Evolutionary conservation across 345 rosid species (phyloP).

Genomic region (Passiflora organensis): DNA sequence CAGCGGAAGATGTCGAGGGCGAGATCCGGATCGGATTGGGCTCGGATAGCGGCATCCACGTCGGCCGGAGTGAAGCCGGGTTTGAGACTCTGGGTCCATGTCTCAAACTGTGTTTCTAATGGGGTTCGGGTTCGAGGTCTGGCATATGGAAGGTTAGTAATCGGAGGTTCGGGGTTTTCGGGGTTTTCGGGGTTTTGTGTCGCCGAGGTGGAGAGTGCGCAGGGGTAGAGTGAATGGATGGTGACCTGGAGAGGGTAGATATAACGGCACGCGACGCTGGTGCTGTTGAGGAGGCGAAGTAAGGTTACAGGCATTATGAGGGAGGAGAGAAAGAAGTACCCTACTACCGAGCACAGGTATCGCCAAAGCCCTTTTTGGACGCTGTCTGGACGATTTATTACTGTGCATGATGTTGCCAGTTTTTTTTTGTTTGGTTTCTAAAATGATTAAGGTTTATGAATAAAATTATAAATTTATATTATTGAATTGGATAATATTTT

Average conservation of each 20-base stretch:
- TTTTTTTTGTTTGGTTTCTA: too few species aligned
- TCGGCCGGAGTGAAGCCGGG: slow-evolving; percentile 73
- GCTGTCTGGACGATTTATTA: too few species aligned
- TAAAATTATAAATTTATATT: too few species aligned
- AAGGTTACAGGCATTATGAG: slow-evolving; percentile 22
- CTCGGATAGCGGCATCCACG: slow-evolving; percentile 58
- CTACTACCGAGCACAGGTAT: too few species aligned
- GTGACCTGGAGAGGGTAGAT: slow-evolving; percentile 1
- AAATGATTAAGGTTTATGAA: too few species aligned
- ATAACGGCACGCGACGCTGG: too few species aligned
- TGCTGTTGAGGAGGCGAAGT: slow-evolving; percentile 21
- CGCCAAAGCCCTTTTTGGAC: too few species aligned
- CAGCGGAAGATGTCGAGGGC: slow-evolving; percentile 91
- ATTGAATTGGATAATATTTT: too few species aligned
- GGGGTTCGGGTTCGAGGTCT: slow-evolving; percentile 57
- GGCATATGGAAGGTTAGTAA: slow-evolving; percentile 4
- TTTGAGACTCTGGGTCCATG: slow-evolving; percentile 72
- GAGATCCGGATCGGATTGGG: slow-evolving; percentile 82
- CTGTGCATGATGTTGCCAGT: too few species aligned
- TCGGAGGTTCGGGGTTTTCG: slow-evolving; percentile 13
- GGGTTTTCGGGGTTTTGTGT: background rate
- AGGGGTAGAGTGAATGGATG: slow-evolving; percentile 8
- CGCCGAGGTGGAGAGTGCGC: slow-evolving; percentile 25
- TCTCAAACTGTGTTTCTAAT: slow-evolving; percentile 67
- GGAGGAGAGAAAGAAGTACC: too few species aligned